Evolutionary conservation across 2,329 filamentous ascomycete species (phyloP).

Genomic region (Aspergillus eucalypticola): DNA sequence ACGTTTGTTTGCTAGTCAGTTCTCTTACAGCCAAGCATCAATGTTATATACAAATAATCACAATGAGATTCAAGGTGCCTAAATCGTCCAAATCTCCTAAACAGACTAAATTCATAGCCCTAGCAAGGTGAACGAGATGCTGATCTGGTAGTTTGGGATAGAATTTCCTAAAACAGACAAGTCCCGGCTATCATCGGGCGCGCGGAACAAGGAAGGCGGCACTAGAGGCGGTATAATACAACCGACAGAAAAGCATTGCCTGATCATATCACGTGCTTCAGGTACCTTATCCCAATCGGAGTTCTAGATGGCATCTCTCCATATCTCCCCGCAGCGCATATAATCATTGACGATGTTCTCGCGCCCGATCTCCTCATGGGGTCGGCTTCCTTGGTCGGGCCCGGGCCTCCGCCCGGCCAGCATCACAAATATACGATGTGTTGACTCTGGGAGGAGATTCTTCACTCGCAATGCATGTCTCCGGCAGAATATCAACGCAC

Average conservation of each 20-base stretch:
- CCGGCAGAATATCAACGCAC: conserved; percentile 29
- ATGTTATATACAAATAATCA: no score
- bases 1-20: no score
- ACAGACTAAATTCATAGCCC: neutral
- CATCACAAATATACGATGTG: conserved; percentile 18
- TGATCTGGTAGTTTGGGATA: neutral
- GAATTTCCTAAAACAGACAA: neutral
- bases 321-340: conserved; percentile 18
- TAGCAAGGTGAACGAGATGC: neutral
- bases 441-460: conserved; percentile 29
- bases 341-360: conserved; percentile 30
- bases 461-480: conserved; percentile 37
- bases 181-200: neutral
- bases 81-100: no score
- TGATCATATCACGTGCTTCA: conserved; percentile 23
- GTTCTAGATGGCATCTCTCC: conserved; percentile 10
- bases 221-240: neutral
- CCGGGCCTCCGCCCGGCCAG: conserved; percentile 16
- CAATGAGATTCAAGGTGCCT: no score
- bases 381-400: conserved; percentile 22
- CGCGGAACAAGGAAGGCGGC: neutral
- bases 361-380: conserved; percentile 28
- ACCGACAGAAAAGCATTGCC: neutral
- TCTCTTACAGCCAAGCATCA: no score
- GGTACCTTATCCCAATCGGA: conserved; percentile 11